Base-by-base conservation (phyloP, 306 rosid genomes). In the Casuarina cunninghamiana region DNA sequence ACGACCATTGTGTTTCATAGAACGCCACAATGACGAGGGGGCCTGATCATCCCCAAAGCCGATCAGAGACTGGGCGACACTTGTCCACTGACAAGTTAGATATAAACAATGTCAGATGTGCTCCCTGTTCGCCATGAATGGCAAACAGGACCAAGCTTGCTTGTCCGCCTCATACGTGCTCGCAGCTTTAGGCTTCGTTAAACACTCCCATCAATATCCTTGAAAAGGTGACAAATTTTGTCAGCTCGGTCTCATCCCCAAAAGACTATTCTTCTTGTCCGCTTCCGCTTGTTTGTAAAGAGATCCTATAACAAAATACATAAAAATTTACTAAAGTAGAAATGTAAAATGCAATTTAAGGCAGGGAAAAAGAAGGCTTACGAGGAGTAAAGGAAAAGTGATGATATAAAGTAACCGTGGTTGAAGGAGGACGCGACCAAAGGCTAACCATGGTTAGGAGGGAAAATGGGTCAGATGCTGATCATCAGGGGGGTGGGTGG, bases 361-460 rank as follows among this genome's bases (percentile, higher is more conserved):
- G 15, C 4, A 61, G 15, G 41, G 39, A 45, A 45, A 26, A 44
- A n/a, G 43, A 19, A 38, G 55, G 41, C 16, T 26, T 4, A 58
- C 2, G 42, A 7, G 53, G 46, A 26, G n/a, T 1, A 55, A 2
- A 2, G 5, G 51, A 8, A 26, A 54, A 66, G 16, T 39, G 60
- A 37, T 65, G 83, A 84, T 79, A 74, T 77, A 82, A 87, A 75
- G 86, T 87, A 83, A 89, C 94, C 91, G 75, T 85, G 88, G 90
- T 89, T 87, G 53, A 69, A 6, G 53, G 9, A 26, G 49, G 63
- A 61, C 8, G 10, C 46, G 79, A 66, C 63, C 75, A 79, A 83
- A 57, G 6, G 2, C 21, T 80, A 90, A 91, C 94, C 90, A 84
- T 74, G 86, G 94, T 88, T 83, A 84, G 72, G n/a, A 21, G 72